phyloP scores from a whole-genome alignment of 2,329 filamentous ascomycete genomes.

The Trichoderma citrinoviride region DNA sequence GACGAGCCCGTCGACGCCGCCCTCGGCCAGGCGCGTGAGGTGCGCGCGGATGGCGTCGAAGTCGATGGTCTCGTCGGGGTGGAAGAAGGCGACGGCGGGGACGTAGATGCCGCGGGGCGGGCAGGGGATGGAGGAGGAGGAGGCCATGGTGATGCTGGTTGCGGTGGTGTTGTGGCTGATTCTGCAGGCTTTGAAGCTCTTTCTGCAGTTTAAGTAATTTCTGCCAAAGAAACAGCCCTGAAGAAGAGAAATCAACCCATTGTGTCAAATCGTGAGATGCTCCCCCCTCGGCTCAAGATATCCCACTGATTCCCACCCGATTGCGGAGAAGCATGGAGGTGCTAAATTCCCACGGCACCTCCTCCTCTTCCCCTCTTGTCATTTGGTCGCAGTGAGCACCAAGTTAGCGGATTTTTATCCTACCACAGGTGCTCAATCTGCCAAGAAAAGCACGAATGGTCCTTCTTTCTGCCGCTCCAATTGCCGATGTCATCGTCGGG shows the following conservation, averaged over 20 bases:
- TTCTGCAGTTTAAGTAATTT: not conserved
- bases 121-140: not conserved
- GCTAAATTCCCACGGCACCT: constrained; percentile 5
- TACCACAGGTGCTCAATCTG: not conserved
- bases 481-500: not conserved
- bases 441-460: not conserved
- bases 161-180: not conserved
- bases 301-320: not conserved
- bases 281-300: constrained; percentile 9
- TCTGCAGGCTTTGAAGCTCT: not conserved
- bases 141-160: not conserved
- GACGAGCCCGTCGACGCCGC: constrained; percentile 71
- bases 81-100: constrained; percentile 40
- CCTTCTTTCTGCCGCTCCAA: constrained; percentile 13
- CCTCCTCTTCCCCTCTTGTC: no score
- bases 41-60: constrained; percentile 34
- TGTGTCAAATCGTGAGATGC: not conserved
- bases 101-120: constrained; percentile 38
- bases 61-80: constrained; percentile 36
- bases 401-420: constrained; percentile 5
- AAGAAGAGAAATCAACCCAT: not conserved
- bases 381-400: not conserved
- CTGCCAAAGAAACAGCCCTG: no score
- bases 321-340: constrained; percentile 11
- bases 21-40: constrained; percentile 50